phyloP scores from a whole-genome alignment of 2,329 filamentous ascomycete species.

The Clarireedia paspali region DNA sequence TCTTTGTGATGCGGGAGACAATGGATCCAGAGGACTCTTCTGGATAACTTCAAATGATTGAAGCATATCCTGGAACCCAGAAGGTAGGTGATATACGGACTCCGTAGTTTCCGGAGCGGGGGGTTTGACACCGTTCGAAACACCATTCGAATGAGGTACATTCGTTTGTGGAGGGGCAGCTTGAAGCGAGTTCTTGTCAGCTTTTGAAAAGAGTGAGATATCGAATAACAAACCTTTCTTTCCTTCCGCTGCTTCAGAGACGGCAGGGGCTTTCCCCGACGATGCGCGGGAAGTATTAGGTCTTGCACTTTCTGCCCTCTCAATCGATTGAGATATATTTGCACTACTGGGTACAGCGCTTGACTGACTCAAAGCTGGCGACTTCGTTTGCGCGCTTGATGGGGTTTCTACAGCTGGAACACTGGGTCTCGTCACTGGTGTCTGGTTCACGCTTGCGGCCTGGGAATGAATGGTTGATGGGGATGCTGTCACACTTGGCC shows the following conservation, averaged over 20 bases:
- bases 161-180: conserved; percentile 17
- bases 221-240: conserved; percentile 35
- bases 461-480: conserved; percentile 42
- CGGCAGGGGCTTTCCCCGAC: conserved; percentile 28
- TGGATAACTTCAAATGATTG: conserved; percentile 79
- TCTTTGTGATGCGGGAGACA: conserved; percentile 58
- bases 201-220: conserved; percentile 7
- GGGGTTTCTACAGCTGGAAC: conserved; percentile 29
- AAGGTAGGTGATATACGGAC: conserved; percentile 86
- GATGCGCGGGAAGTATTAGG: conserved; percentile 20
- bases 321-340: conserved; percentile 37
- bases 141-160: conserved; percentile 39
- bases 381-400: conserved; percentile 38
- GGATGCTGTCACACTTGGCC: conserved; percentile 50
- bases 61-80: conserved; percentile 80
- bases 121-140: conserved; percentile 43
- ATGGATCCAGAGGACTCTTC: conserved; percentile 28
- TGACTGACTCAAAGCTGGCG: conserved; percentile 40
- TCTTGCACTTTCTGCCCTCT: conserved; percentile 35
- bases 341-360: conserved; percentile 35
- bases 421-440: conserved; percentile 31
- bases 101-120: conserved; percentile 42
- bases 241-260: conserved; percentile 36
- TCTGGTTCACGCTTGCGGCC: conserved; percentile 31
- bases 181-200: conserved; percentile 13